A percentile compares a stretch with the other conserved stretches of the same genome.
Evolutionary conservation across 2,329 filamentous ascomycete species (phyloP).

Genomic region (Penicillium verrucosum): DNA sequence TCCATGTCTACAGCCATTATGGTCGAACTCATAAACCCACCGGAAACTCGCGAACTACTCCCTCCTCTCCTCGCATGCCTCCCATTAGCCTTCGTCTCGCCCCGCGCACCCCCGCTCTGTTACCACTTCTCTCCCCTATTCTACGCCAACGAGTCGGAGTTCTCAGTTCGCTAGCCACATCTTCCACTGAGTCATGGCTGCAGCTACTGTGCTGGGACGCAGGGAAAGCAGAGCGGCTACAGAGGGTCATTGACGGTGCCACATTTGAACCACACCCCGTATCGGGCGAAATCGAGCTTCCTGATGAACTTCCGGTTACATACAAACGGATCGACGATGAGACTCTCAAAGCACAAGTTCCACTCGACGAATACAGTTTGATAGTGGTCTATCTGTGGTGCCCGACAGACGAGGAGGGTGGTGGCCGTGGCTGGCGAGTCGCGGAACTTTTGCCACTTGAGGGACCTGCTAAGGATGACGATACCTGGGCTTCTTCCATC

Average conservation of each 20-base stretch:
- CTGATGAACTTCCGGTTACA: constrained; percentile 53
- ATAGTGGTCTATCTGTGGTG: constrained; percentile 61
- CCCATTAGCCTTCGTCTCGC: constrained; percentile 58
- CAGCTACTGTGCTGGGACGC: constrained; percentile 59
- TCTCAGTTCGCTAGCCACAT: constrained; percentile 46
- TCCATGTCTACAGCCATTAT: constrained; percentile 33
- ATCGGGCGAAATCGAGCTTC: constrained; percentile 63
- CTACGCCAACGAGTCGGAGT: constrained; percentile 61
- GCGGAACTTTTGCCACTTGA: constrained; percentile 57
- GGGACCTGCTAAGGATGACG: constrained; percentile 46
- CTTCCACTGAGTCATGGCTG: constrained; percentile 54
- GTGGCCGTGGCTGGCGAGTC: constrained; percentile 55
- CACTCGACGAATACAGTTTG: constrained; percentile 55
- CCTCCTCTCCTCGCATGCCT: constrained; percentile 63
- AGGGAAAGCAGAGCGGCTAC: constrained; percentile 51
- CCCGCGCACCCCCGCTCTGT: constrained; percentile 59
- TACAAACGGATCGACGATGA: constrained; percentile 61
- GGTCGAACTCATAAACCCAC: constrained; percentile 54
- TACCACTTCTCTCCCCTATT: constrained; percentile 61
- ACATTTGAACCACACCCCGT: constrained; percentile 62
- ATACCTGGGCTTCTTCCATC: constrained; percentile 53
- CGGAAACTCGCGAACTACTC: constrained; percentile 55
- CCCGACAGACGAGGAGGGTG: constrained; percentile 53
- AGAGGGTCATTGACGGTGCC: constrained; percentile 52
- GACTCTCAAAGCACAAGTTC: constrained; percentile 56